Base-by-base conservation (phyloP, 805 yeast species). In the Wickerhamiella alocasiicola region DNA sequence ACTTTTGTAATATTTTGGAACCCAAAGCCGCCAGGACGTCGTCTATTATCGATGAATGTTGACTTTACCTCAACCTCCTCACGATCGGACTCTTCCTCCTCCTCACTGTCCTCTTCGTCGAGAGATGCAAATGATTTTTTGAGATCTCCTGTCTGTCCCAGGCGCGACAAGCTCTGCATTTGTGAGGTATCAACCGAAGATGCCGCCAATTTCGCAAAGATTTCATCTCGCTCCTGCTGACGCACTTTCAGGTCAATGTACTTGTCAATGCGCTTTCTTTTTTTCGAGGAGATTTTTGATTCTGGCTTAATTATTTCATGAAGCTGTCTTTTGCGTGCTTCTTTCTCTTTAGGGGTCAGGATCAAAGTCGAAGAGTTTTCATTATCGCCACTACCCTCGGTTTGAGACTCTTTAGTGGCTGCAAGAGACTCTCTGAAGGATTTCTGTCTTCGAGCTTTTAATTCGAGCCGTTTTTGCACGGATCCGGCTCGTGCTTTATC, bases 401-500 rank as follows among this genome's bases (percentile, higher is more conserved):
- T 45, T 52, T 20, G 41, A 39, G 11, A 44, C 45, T 18, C 39
- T 46, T 31, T 31, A 44, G 43, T 31, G 25, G 25, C 20, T 11
- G 7, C 26, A 7, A 23, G 26, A 7, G 7, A 7, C 26, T 23
- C 9, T 23, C 26, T 23, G 41, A 17, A 39, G 31, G 29, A 42
- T 41, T 35, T 39, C 42, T 42, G 37, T 44, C 42, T 44, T 18
- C 74, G 80, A 38, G 62, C 61, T 48, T 74, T 77, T 51, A 83
- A 63, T 36, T 76, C 76, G 23, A 78, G 74, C 56, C 78, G 81
- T 65, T 78, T 82, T 21, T 84, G 76, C 52, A 83, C 76, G 70
- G 80, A 79, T 15, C 94, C 94, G 2, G 83, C 56, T 25, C 94
- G 74, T 42, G 91, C 94, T 63, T 80, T 81, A 57, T 79, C 94